Percentiles rank a stretch among this genome's conserved stretches.
These are phyloP conservation scores for Globisporangium heterothallicum DNA, from an alignment of 352 stramenopile species.

Conservation along the genomic window DNA sequence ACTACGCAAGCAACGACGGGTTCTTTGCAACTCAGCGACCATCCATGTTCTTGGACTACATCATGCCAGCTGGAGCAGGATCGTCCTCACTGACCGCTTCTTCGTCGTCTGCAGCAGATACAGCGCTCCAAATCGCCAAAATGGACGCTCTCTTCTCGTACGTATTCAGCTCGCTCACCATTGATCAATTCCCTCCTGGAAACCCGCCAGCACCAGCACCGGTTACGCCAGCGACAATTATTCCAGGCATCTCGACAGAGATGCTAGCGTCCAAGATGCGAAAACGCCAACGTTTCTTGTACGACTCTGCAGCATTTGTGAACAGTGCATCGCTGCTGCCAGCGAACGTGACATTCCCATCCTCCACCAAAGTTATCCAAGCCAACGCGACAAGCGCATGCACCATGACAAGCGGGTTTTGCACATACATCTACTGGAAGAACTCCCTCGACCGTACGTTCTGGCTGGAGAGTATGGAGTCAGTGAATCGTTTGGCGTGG, in stretches of 20 bases:
- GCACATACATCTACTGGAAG: constrained; percentile 38
- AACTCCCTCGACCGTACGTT: constrained; percentile 36
- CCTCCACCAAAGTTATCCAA: constrained; percentile 8
- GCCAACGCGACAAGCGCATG: constrained; percentile 8
- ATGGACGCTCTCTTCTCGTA: constrained; percentile 26
- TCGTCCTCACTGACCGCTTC: background rate
- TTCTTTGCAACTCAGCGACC: constrained; percentile 14
- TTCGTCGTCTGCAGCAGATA: constrained; percentile 3
- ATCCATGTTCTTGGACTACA: constrained; percentile 46
- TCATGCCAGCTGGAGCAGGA: constrained; percentile 9
- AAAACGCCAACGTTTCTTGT: constrained; percentile 41
- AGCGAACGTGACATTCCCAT: constrained; percentile 20
- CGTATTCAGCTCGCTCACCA: constrained; percentile 38
- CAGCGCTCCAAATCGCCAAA: constrained; percentile 11
- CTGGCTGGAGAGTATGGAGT: constrained; percentile 52
- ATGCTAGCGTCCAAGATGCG: constrained; percentile 26
- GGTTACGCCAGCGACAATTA: constrained; percentile 9
- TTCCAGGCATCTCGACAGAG: constrained; percentile 27
- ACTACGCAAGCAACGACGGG: constrained; percentile 10
- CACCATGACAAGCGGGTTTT: constrained; percentile 20
- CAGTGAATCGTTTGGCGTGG: constrained; percentile 32
- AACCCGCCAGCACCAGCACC: constrained; percentile 27
- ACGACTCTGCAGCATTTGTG: constrained; percentile 22
- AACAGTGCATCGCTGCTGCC: constrained; percentile 13
- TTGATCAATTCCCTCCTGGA: constrained; percentile 31